Evolutionary conservation across 2,329 filamentous ascomycete species (phyloP), one percentile per base, ranked within the genome.

Genomic region (Aureobasidium lini): DNA sequence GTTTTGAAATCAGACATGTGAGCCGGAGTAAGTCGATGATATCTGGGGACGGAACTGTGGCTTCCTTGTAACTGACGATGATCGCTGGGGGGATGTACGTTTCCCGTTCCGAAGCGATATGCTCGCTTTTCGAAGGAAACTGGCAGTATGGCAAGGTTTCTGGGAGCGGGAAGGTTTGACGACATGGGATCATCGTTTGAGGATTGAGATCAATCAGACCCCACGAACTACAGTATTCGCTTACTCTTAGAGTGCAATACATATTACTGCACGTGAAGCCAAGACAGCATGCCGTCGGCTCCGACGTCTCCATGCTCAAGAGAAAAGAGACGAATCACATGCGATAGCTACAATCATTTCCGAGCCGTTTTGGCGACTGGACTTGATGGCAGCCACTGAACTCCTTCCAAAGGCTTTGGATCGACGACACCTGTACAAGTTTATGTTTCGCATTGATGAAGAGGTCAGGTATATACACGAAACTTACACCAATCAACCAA

Each of bases 31-130:
- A 23, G 23, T 23, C 23, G 23, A 31, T 34, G 44, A 49, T 49
- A 58, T 58, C 54, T 49, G 54, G 54, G 54, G 54, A 43, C 23
- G 44, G 44, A 48, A 48, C 42, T 23, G 54, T 58, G 54, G 54
- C 54, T 48, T 28, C 16, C 36, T 42, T 34, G 28, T 16, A 34
- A n/a, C 28, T 49, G 36, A 42, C 15, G 34, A 49, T 57, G 34
- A 58, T 58, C 44, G 54, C 32, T 29, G 54, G 54, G 54, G 54
- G 44, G 23, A 49, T 13, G 43, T 6, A 40, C 29, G 36, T 39
- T 57, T 23, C 16, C 54, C 54, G 54, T 42, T n/a, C 54, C 54
- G 54, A 37, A 18, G 11, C 34, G 34, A 57, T 42, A 50, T 32
- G 15, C 10, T 39, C 53, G 28, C 29, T 31, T 18, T 37, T 47